Percentiles rank a stretch among this genome's conserved stretches.
Evolutionary conservation across 441 rosid genomes (phyloP).

Genomic region (Gossypium gossypioides): DNA sequence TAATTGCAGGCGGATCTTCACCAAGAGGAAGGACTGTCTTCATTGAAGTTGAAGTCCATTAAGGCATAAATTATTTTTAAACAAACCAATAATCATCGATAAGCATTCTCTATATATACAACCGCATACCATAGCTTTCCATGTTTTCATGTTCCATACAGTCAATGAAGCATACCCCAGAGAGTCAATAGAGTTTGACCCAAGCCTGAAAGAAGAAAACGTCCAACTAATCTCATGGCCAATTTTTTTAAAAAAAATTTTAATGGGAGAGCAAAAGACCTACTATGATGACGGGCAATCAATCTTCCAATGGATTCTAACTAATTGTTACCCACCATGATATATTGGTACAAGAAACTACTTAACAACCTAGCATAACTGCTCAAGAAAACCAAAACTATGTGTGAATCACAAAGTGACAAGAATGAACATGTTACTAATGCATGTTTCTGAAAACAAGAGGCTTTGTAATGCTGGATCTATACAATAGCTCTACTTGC

Average conservation of each 20-base stretch:
- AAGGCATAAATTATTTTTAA: constrained; percentile 19
- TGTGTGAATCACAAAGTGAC: background rate
- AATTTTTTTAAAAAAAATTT: background rate
- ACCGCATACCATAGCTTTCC: constrained; percentile 60
- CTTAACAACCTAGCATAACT: constrained; percentile 7
- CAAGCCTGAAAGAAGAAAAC: constrained; percentile 28
- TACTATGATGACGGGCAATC: background rate
- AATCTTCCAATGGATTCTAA: background rate
- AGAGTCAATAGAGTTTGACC: constrained; percentile 34
- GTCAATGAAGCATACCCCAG: constrained; percentile 54
- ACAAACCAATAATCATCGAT: constrained; percentile 9
- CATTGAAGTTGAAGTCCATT: constrained; percentile 32
- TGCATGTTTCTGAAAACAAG: background rate
- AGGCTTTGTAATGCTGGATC: background rate
- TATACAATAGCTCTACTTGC: background rate
- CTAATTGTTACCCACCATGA: background rate
- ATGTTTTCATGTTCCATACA: constrained; percentile 74
- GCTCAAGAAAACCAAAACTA: background rate
- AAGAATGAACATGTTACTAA: background rate
- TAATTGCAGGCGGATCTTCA: constrained; percentile 71
- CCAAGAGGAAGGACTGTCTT: constrained; percentile 78
- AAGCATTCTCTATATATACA: constrained; percentile 17
- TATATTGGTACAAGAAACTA: background rate
- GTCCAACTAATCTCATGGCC: constrained; percentile 4
- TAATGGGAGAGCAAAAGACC: background rate